Evolutionary conservation across 2,329 filamentous ascomycete species (phyloP).

Genomic region (Diaporthe caulivora): DNA sequence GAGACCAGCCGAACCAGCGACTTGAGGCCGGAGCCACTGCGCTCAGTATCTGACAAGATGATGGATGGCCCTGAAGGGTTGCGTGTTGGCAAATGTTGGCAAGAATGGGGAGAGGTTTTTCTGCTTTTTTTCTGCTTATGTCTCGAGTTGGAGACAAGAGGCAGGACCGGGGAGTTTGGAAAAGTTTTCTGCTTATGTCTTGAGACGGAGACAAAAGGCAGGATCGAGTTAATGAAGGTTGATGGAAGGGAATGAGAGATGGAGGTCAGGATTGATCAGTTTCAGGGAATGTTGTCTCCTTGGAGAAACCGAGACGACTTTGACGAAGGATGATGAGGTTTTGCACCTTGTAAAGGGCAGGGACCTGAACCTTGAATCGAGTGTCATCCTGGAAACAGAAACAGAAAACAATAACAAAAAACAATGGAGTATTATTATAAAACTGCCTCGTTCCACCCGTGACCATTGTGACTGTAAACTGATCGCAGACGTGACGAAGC

Average conservation of each 20-base stretch:
- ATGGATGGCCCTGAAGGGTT: neutral
- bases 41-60: neutral
- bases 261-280: neutral
- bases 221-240: neutral
- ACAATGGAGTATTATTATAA: slow-evolving; percentile 1
- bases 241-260: neutral
- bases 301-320: neutral
- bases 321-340: neutral
- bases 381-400: neutral
- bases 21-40: neutral
- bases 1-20: neutral
- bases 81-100: neutral
- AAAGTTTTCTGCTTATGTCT: neutral
- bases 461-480: neutral
- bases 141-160: neutral
- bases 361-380: neutral
- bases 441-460: neutral
- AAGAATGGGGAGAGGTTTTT: neutral
- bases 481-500: neutral
- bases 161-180: neutral
- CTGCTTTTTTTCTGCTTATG: neutral
- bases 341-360: slow-evolving; percentile 16
- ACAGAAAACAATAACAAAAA: neutral
- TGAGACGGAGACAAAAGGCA: neutral
- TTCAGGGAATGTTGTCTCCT: neutral